Evolutionary conservation across 2,329 filamentous ascomycete species (phyloP).

Genomic region (Nemania sp.): DNA sequence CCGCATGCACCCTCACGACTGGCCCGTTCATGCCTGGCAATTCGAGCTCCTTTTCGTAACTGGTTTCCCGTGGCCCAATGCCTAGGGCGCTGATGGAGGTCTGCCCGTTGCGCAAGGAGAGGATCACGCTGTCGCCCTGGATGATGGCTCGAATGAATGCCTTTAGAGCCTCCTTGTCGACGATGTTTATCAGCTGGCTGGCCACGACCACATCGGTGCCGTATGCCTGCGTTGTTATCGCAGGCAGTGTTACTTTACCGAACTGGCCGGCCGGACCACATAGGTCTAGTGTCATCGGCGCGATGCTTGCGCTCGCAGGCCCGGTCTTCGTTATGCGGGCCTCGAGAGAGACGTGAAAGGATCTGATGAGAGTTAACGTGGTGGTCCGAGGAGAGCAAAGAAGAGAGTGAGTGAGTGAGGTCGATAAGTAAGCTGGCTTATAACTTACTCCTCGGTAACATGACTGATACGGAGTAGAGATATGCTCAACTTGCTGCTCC

Average conservation of each 20-base stretch:
- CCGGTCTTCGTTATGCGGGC: conserved; percentile 44
- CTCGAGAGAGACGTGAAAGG: conserved; percentile 45
- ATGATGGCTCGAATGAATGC: conserved; percentile 44
- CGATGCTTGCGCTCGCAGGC: conserved; percentile 26
- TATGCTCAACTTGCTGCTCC: conserved; percentile 43
- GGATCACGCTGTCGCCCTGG: conserved; percentile 15
- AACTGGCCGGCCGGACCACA: conserved; percentile 39
- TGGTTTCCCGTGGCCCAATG: conserved; percentile 37
- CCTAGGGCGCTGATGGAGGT: conserved; percentile 41
- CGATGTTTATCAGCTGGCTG: conserved; percentile 44
- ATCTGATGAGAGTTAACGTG: conserved; percentile 34
- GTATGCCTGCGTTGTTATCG: conserved; percentile 34
- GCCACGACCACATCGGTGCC: conserved; percentile 42
- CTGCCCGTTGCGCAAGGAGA: conserved; percentile 44
- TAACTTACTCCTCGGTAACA: conserved; percentile 48
- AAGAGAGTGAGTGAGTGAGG: neutral
- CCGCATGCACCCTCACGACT: conserved; percentile 28
- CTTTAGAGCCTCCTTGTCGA: conserved; percentile 41
- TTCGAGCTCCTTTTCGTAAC: conserved; percentile 43
- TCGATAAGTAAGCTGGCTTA: conserved; percentile 15
- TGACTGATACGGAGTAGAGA: conserved; percentile 45
- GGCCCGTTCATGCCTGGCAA: conserved; percentile 44
- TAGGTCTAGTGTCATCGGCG: conserved; percentile 32
- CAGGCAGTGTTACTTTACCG: conserved; percentile 43
- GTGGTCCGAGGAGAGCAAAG: neutral